Percentiles rank a stretch among this genome's conserved stretches.
phyloP scores from a whole-genome alignment of 2,329 filamentous ascomycete species.

The Magnaporthiopsis rhizophila region DNA sequence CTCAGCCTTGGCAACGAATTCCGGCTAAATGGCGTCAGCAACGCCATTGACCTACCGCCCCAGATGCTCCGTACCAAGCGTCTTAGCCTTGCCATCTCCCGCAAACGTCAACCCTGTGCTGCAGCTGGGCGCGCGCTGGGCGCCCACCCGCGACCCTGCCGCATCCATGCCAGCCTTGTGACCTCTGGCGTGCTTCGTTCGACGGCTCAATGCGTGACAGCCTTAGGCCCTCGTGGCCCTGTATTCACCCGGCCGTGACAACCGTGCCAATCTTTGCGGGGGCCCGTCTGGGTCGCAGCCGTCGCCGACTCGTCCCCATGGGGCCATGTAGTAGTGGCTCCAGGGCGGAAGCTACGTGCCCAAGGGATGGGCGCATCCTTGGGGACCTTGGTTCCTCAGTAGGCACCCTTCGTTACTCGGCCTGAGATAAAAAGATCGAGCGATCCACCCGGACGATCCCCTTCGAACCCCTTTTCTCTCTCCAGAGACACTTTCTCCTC shows the following conservation, averaged over 20 bases:
- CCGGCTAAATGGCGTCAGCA: slow-evolving; percentile 1
- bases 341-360: background rate
- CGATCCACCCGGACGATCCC: background rate
- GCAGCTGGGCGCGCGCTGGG: too few relatives aligned
- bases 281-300: background rate
- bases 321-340: background rate
- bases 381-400: background rate
- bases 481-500: too few relatives aligned
- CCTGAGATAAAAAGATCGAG: background rate
- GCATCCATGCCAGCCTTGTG: background rate
- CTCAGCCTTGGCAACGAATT: slow-evolving; percentile 1
- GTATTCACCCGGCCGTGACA: background rate
- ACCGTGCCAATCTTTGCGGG: background rate
- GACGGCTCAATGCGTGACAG: background rate
- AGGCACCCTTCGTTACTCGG: too few relatives aligned
- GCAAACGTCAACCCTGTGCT: background rate
- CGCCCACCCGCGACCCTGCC: background rate
- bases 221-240: background rate
- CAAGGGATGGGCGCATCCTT: background rate
- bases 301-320: background rate
- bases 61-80: slow-evolving; percentile 3
- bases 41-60: background rate
- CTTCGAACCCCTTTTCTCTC: background rate
- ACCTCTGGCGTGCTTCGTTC: background rate
- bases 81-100: slow-evolving; percentile 6